These are phyloP conservation scores for Fusarium sp. DNA, from an alignment of 2,329 filamentous ascomycete genomes.

Conservation along the genomic window DNA sequence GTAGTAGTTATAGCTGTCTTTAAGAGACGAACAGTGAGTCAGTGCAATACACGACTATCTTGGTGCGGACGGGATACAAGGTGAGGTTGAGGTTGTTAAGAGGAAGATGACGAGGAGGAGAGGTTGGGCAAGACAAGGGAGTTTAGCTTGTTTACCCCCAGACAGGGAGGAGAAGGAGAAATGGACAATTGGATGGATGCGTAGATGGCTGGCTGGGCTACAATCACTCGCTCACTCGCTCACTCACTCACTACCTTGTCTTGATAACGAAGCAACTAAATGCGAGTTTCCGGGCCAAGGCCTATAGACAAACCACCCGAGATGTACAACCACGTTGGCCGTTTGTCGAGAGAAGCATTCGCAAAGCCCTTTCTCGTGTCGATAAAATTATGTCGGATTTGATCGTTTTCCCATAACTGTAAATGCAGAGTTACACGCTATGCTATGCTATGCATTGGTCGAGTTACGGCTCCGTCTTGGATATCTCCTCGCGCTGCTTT, in stretches of 20 bases:
- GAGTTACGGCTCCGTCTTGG: slow-evolving; percentile 23
- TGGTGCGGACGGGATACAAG: neutral
- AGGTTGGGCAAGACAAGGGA: slow-evolving; percentile 4
- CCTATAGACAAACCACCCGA: slow-evolving; percentile 25
- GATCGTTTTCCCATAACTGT: neutral
- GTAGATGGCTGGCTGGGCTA: slow-evolving; percentile 26
- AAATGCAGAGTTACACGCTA: neutral
- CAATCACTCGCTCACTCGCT: too few relatives aligned
- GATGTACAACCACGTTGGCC: slow-evolving; percentile 7
- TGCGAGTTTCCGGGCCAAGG: slow-evolving; percentile 25
- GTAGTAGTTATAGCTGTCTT: slow-evolving; percentile 10
- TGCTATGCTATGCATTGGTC: slow-evolving; percentile 3
- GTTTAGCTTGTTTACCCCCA: slow-evolving; percentile 17
- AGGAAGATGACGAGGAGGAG: slow-evolving; percentile 7
- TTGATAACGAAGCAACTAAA: slow-evolving; percentile 32
- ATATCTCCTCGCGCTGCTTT: slow-evolving; percentile 25
- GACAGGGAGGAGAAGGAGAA: slow-evolving; percentile 16
- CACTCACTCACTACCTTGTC: neutral
- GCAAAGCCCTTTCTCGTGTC: neutral
- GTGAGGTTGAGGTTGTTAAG: slow-evolving; percentile 14
- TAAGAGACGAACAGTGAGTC: slow-evolving; percentile 22
- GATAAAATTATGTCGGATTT: neutral
- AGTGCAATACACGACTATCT: slow-evolving; percentile 30
- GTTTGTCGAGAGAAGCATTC: neutral
- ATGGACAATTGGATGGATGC: slow-evolving; percentile 25